Conservation (phyloP, 1,284 basidiomycete genomes). For the Cryptococcus sp. region DNA sequence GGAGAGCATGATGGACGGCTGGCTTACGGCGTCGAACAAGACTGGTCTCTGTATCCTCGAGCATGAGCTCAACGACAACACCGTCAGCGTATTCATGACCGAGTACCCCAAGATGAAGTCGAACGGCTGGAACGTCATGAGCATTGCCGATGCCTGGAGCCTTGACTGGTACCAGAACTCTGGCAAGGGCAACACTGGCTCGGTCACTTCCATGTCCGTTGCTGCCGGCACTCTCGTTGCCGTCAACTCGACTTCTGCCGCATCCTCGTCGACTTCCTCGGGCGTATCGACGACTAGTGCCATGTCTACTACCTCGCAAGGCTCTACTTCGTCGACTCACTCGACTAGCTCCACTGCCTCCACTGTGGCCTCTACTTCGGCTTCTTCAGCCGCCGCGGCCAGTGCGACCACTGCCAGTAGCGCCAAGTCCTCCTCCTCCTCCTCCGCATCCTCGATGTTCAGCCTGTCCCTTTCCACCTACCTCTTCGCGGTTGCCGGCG, state of each 20-base stretch:
- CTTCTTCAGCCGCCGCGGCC: constrained; percentile 11
- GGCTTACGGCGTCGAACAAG: constrained; percentile 34
- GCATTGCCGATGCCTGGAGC: constrained; percentile 44
- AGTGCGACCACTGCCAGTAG: constrained; percentile 1
- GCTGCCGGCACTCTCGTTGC: constrained; percentile 18
- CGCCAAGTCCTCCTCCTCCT: constrained; percentile 5
- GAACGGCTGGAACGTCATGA: constrained; percentile 45
- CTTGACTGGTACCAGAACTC: constrained; percentile 49
- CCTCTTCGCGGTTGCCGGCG: constrained; percentile 6
- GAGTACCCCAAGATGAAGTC: constrained; percentile 34
- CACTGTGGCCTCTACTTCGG: constrained; percentile 3
- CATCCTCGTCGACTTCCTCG: constrained; percentile 12
- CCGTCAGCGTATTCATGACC: constrained; percentile 40
- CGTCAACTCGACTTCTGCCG: constrained; percentile 14
- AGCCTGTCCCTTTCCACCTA: constrained; percentile 2
- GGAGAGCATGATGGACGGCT: constrained; percentile 25
- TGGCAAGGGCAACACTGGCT: constrained; percentile 25
- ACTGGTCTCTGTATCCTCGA: constrained; percentile 45
- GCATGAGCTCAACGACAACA: constrained; percentile 43
- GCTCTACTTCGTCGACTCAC: constrained; percentile 3
- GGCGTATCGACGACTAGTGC: constrained; percentile 1
- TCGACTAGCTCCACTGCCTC: constrained; percentile 3
- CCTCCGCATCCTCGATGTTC: constrained; percentile 3
- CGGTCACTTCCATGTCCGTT: constrained; percentile 33
- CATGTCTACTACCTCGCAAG: constrained; percentile 4